These are phyloP conservation scores for Lactarius evosmus DNA, from an alignment of 768 basidiomycete genomes.

Conservation along the genomic window DNA sequence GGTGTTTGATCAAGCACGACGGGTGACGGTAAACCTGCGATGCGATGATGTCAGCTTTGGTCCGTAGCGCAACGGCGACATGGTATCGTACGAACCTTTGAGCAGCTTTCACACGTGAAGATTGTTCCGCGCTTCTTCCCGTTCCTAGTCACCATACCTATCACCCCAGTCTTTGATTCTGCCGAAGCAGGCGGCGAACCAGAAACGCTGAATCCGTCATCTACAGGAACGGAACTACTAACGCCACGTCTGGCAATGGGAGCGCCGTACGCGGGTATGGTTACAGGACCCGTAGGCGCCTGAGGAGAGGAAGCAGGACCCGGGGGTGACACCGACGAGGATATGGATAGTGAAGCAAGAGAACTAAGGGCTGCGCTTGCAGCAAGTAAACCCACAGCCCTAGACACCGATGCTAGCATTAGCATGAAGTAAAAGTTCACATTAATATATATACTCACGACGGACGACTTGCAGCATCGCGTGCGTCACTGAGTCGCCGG, in stretches of 20 bases:
- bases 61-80: neutral
- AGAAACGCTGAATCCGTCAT: slow-evolving; percentile 28
- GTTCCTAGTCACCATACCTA: slow-evolving; percentile 34
- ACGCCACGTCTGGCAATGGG: neutral
- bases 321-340: slow-evolving; percentile 35
- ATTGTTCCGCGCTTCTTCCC: slow-evolving; percentile 81
- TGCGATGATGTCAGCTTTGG: slow-evolving; percentile 14
- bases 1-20: slow-evolving; percentile 93
- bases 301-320: slow-evolving; percentile 27
- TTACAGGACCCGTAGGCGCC: slow-evolving; percentile 26
- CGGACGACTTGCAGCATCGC: slow-evolving; percentile 71
- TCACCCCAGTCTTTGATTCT: slow-evolving; percentile 30
- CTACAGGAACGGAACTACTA: slow-evolving; percentile 24
- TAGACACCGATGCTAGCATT: slow-evolving; percentile 25
- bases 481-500: slow-evolving; percentile 72
- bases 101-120: slow-evolving; percentile 91
- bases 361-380: slow-evolving; percentile 39
- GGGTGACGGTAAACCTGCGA: slow-evolving; percentile 82
- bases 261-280: slow-evolving; percentile 10
- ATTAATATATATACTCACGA: slow-evolving; percentile 49
- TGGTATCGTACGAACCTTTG: slow-evolving; percentile 59
- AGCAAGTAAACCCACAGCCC: slow-evolving; percentile 38
- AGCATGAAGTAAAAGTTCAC: slow-evolving; percentile 4
- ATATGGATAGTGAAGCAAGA: slow-evolving; percentile 43
- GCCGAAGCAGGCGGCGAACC: slow-evolving; percentile 19